phyloP scores from a whole-genome alignment of 768 basidiomycete species.

The Rhizopogon rudus region DNA sequence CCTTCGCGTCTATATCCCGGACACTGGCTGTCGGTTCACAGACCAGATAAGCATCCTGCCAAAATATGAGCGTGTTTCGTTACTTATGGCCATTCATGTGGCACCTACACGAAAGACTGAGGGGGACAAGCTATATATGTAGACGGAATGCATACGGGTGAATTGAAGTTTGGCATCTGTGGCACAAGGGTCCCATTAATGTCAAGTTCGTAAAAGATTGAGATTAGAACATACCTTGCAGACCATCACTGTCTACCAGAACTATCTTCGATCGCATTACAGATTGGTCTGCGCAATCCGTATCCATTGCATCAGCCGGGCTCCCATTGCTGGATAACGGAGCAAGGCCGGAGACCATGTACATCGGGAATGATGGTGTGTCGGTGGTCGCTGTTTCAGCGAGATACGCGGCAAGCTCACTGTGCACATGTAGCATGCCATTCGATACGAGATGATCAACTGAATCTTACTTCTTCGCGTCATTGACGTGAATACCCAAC shows the following conservation, averaged over 20 bases:
- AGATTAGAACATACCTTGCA: slow-evolving; percentile 49
- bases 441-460: neutral
- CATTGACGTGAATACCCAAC: slow-evolving; percentile 68
- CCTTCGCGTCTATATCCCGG: slow-evolving; percentile 25
- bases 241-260: slow-evolving; percentile 56
- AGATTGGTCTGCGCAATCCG: slow-evolving; percentile 39
- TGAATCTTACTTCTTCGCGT: slow-evolving; percentile 63
- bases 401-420: slow-evolving; percentile 61
- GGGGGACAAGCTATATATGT: slow-evolving; percentile 72
- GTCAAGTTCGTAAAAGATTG: neutral
- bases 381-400: slow-evolving; percentile 34
- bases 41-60: slow-evolving; percentile 43
- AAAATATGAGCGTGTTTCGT: neutral
- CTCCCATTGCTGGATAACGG: slow-evolving; percentile 8
- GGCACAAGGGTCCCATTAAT: neutral
- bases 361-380: slow-evolving; percentile 49
- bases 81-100: no score
- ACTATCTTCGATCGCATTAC: slow-evolving; percentile 45
- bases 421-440: slow-evolving; percentile 21
- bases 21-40: slow-evolving; percentile 30
- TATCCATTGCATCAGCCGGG: slow-evolving; percentile 25
- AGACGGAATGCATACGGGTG: slow-evolving; percentile 44
- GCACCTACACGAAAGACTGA: slow-evolving; percentile 51
- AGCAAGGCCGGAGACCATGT: slow-evolving; percentile 56
- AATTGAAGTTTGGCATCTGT: slow-evolving; percentile 54